Base-by-base conservation (phyloP, 805 yeast genomes). In the Isabelozyma gotoi region DNA sequence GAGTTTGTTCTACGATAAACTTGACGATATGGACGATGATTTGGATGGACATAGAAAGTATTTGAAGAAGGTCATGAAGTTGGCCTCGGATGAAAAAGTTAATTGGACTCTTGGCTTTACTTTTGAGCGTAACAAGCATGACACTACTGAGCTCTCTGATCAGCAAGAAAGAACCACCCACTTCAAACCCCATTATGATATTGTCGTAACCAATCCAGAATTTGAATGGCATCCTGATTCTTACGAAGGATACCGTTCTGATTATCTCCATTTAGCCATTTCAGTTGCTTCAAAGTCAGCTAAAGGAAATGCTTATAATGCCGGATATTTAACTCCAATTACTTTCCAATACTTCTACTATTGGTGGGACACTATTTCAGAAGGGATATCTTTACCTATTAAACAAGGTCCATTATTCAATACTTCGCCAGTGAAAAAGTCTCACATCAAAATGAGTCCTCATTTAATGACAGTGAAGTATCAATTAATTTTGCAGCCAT, bases 81-180 rank as follows among this genome's bases (percentile, higher is more conserved):
- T 90, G 20, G 67, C 73, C 1, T 68, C 74, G 0, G 64, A 74
- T 8, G 90, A 90, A 20, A 67, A 71, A 33, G 94, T 90, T 5
- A 59, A 67, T n/a, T 90, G 96, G 97, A 78, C 74, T 29, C 65
- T 84, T 38, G 96, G 96, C 0, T 65, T 87, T 52, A 49, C 77
- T 16, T 88, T 88, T 64, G 96, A 89, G 59, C 66, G 85, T 46
- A 84, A 85, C 42, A 59, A 59, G 20, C 60, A 65, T 20, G 53
- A 55, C 12, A 39, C 59, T 1, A 47, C 50, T 1, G 68, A 19
- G 64, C 74, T 38, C 6, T 68, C 74, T 2, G 68, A 62, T 36
- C 42, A 65, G 15, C 63, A 70, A 41, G 71, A 70, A 40, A 71
- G 92, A 35, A 68, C 73, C 0, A 50, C 65, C 11, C 62, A 74